Base-by-base conservation (phyloP, 441 rosid species). In the Euphorbia schlechtendalii region DNA sequence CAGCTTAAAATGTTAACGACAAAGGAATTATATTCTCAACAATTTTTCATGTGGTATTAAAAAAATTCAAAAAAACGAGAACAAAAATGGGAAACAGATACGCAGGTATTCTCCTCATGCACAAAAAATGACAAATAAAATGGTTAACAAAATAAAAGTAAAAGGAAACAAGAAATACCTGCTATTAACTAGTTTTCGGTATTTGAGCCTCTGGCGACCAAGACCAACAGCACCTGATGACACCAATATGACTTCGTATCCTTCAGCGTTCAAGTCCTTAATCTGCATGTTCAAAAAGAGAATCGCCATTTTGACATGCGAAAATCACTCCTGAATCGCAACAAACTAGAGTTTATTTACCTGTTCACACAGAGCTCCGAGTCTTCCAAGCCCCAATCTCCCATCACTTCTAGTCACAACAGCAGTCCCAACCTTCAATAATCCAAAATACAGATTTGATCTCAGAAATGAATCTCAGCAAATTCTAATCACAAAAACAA, bases 341-440 rank as follows among this genome's bases (percentile, higher is more conserved):
- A n/a, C n/a, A n/a, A n/a, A n/a, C n/a, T n/a, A n/a, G n/a, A 48
- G n/a, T 41, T 18, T 14, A 20, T 3, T n/a, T 28, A 92, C 99
- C 95, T 95, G 97, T 76, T 95, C 98, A 61, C 97, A 92, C 40
- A 95, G 86, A 3, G 95, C 84, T 64, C 99, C 99, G 38, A 92
- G 73, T 68, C 96, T 89, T 14, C 98, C 98, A 56, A 91, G 95
- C 17, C 95, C 97, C 69, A 95, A 76, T 73, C 99, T 84, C 61
- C 97, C 98, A 81, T 94, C 99, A 67, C 72, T 65, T 69, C 98
- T 83, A 21, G 98, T 95, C 27, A 92, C 99, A 55, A 95, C 97
- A 14, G 99, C 98, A 54, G 99, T 95, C 70, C 99, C 99, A 64
- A 95, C 98, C 99, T 95, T 69, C n/a, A n/a, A n/a, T 71, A 78